A percentile compares a stretch with the other conserved stretches of the same genome.
phyloP scores from a whole-genome alignment of 1,284 basidiomycete genomes.

The Pseudozyma hubeiensis region DNA sequence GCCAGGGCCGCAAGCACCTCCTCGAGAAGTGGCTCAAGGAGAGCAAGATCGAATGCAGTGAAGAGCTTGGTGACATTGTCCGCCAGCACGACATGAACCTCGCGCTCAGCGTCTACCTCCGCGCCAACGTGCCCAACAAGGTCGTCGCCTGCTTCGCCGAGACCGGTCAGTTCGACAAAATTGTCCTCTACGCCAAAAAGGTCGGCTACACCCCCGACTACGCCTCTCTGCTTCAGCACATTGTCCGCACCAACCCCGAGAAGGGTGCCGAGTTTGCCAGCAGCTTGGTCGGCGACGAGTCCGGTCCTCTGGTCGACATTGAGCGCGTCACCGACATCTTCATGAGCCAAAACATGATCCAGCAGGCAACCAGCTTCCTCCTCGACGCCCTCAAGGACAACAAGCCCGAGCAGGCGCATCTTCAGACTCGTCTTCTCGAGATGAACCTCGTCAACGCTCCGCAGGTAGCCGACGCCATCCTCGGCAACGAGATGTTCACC shows the following conservation, averaged over 20 bases:
- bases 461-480: slow-evolving; percentile 98
- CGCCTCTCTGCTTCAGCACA: slow-evolving; percentile 91
- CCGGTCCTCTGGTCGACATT: slow-evolving; percentile 90
- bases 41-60: slow-evolving; percentile 99
- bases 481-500: slow-evolving; percentile 98
- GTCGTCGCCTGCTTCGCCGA: slow-evolving; percentile 97
- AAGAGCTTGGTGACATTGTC: slow-evolving; percentile 98
- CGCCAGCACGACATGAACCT: slow-evolving; percentile 96
- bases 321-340: slow-evolving; percentile 87
- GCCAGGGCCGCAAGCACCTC: slow-evolving; percentile 96
- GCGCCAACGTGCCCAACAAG: slow-evolving; percentile 98
- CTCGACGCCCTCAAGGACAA: slow-evolving; percentile 99
- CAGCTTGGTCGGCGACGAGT: slow-evolving; percentile 94
- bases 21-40: slow-evolving; percentile 99
- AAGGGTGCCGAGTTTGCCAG: slow-evolving; percentile 98
- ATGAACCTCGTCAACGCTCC: slow-evolving; percentile 98
- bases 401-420: slow-evolving; percentile 93
- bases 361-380: slow-evolving; percentile 97
- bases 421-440: slow-evolving; percentile 96
- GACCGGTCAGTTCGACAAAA: slow-evolving; percentile 98
- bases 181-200: slow-evolving; percentile 97
- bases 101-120: slow-evolving; percentile 97
- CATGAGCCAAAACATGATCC: slow-evolving; percentile 99
- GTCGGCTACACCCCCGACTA: slow-evolving; percentile 96
- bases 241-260: slow-evolving; percentile 96